Evolutionary conservation across 129 eudicot genomes (phyloP), one percentile per base, ranked within the genome.

Genomic region (Pulicaria dysenterica): DNA sequence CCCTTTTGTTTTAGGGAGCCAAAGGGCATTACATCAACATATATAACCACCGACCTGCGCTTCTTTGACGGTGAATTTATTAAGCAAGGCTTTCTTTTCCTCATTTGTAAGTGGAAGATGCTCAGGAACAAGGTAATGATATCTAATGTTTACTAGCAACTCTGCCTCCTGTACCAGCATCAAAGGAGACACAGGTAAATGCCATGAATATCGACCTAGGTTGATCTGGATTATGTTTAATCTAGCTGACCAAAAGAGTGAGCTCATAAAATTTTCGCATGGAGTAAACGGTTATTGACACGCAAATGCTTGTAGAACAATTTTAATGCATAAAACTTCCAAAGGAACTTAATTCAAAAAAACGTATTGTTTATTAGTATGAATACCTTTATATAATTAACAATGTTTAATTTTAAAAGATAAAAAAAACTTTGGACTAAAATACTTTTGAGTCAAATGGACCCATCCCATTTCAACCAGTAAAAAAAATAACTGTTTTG

Each of bases 51-150:
- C 47, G 4, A 78, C 77, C 77, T 78, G 82, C 39, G 72, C 60
- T 70, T 70, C 82, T 78, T 78, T 78, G 40, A 78, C 38, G 13
- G 72, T 78, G 77, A 51, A 78, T 70, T 54, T 64, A 45, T 61
- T 58, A 3, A 78, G 67, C 65, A 78, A 78, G 3, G 56, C 82
- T 63, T 53, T 63, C 67, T 78, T 78, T 63, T 78, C 82, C 39
- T 70, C 73, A 6, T 62, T 44, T 49, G 82, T 78, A 62, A 78
- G 77, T 36, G 82, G 82, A 43, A 78, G 17, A 78, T 78, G 82
- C 34, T 71, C 82, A 42, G 82, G 82, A 53, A 78, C 82, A 53
- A 78, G 82, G 64, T 78, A 19, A 69, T 78, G 82, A 64, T 70
- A 70, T 70, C 82, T 53, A 36, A 78, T 78, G 77, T 78, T 78